Evolutionary conservation across 306 rosid species (phyloP), one percentile per base, ranked within the genome.

Genomic region (Sindora glabra): DNA sequence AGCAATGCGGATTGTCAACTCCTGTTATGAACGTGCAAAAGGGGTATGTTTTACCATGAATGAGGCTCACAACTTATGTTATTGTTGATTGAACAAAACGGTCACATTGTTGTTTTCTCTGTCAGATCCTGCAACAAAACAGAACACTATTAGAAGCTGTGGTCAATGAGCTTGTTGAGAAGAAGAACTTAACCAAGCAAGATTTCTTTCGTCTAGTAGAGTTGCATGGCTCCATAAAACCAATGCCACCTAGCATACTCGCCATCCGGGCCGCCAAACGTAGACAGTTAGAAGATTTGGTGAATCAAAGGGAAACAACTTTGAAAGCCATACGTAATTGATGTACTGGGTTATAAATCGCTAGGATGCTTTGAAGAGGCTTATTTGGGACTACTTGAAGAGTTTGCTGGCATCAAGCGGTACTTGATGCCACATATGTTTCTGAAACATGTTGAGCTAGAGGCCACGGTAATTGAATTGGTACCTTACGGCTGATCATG

Each of bases 21-120:
- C 14, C 56, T 86, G 98, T 64, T 86, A 92, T 70, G 96, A 83
- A 66, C 90, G 79, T 6, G 88, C 98, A 10, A 92, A 86, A 77
- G 90, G 78, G 98, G 98, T 91, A 68, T 56, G 69, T 45, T 29
- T 34, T 27, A 10, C 52, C 23, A 13, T 18, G 26, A 57, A 6
- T 61, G 56, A 50, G 47, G 17, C 39, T 14, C 26, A 34, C 26
- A 23, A 27, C 23, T 15, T 50, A 22, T 29, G 34, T 56, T 26
- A n/a, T 32, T 59, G 39, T 30, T 48, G 45, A 56, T 7, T 40
- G 38, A 60, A 10, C 14, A 32, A 21, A 48, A 25, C 8, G 22
- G n/a, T n/a, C 36, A 26, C 18, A 13, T 11, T 16, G 22, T 54
- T 73, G 66, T 56, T 67, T 50, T 75, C 58, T 48, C 9, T 55